These are phyloP conservation scores for Basipetospora chlamydospora DNA, from an alignment of 2,329 filamentous ascomycete species.

Conservation along the genomic window DNA sequence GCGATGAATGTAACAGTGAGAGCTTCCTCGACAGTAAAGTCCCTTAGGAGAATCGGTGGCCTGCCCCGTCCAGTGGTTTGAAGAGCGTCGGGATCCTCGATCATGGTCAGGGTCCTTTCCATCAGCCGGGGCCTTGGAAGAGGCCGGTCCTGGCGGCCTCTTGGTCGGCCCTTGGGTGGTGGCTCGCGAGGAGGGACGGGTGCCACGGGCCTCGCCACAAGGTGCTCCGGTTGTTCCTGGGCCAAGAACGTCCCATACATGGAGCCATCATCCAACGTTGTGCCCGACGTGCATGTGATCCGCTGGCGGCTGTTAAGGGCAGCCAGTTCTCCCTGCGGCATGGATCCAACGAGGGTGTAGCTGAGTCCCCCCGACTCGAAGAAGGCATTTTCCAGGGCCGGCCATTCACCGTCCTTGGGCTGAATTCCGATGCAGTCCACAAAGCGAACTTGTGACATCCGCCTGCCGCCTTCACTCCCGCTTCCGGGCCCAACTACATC, in stretches of 20 bases:
- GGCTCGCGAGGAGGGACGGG: not conserved
- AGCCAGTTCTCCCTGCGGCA: conserved; percentile 18
- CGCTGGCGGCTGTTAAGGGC: conserved; percentile 1
- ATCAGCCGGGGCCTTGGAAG: conserved; percentile 4
- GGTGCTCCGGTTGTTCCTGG: not conserved
- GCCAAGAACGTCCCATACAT: conserved; percentile 2
- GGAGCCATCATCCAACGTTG: not conserved
- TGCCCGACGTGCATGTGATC: not conserved
- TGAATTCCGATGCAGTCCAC: conserved; percentile 10
- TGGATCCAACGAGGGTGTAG: conserved; percentile 27
- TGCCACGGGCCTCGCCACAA: not conserved
- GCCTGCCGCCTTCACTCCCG: not conserved
- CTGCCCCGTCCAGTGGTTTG: not conserved
- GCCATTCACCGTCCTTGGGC: conserved; percentile 17
- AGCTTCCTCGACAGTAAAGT: conserved; percentile 8
- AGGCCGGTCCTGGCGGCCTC: conserved; percentile 2
- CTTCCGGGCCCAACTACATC: no score
- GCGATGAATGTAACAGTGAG: conserved; percentile 44
- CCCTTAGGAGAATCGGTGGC: not conserved
- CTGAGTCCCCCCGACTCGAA: conserved; percentile 23
- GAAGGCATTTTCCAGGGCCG: conserved; percentile 14
- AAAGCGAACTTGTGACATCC: conserved; percentile 4
- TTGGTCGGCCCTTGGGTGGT: conserved; percentile 7
- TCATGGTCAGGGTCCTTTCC: conserved; percentile 6
- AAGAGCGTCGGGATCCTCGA: conserved; percentile 4